phyloP scores from a whole-genome alignment of 225 moss, liverwort and hornwort species.

The Climacium dendroides region DNA sequence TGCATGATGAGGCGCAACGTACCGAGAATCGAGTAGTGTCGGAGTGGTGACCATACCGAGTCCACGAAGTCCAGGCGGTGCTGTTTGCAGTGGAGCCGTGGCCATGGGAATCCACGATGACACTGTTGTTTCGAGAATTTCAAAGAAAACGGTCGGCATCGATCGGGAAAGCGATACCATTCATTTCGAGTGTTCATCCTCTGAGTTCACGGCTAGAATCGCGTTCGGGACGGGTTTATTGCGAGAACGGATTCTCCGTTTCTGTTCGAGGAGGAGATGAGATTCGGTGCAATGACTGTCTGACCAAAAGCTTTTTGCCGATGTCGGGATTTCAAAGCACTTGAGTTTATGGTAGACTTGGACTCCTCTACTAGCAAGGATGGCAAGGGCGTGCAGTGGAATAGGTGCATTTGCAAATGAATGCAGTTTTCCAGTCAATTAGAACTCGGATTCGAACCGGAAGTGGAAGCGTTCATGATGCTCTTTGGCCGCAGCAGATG shows the following conservation, averaged over 20 bases:
- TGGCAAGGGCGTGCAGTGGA: neutral
- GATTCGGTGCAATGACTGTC: neutral
- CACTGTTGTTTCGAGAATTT: neutral
- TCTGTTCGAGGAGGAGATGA: too few relatives aligned
- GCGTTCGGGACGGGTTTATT: rapidly evolving
- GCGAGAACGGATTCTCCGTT: neutral
- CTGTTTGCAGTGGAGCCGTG: neutral
- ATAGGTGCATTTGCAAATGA: neutral
- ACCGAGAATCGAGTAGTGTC: neutral
- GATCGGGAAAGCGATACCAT: rapidly evolving
- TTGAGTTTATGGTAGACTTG: rapidly evolving
- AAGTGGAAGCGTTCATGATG: neutral
- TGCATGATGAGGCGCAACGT: slow-evolving; percentile 2
- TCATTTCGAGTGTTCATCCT: neutral
- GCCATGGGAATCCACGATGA: neutral
- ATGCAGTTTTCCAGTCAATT: neutral
- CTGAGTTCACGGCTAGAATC: neutral
- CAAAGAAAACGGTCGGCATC: neutral
- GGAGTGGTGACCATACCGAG: neutral
- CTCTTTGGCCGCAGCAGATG: neutral
- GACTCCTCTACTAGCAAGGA: too few relatives aligned
- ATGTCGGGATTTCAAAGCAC: neutral
- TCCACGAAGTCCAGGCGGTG: neutral
- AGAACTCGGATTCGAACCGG: neutral
- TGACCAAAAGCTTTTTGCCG: rapidly evolving